A percentile compares a stretch with the other conserved stretches of the same genome.
These are phyloP conservation scores for Leccinellum albellum DNA, from an alignment of 768 basidiomycete species.

Conservation along the genomic window DNA sequence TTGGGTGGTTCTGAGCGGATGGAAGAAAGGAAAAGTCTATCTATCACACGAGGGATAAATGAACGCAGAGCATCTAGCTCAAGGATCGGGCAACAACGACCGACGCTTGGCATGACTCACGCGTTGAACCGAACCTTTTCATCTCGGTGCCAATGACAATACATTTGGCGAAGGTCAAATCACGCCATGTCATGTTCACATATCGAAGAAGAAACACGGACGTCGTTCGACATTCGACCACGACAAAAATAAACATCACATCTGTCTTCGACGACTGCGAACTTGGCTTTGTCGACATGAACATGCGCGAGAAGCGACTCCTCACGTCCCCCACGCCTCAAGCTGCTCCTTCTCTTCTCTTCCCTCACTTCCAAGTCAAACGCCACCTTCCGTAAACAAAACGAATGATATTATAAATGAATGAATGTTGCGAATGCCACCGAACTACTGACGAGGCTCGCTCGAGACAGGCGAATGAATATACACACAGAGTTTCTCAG, in stretches of 20 bases:
- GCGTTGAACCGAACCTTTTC: neutral
- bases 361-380: neutral
- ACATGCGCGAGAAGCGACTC: neutral
- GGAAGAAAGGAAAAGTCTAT: neutral
- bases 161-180: neutral
- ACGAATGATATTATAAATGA: slow-evolving; percentile 28
- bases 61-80: neutral
- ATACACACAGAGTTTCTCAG: neutral
- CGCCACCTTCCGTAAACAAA: slow-evolving; percentile 9
- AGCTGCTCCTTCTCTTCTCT: neutral
- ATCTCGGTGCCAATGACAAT: neutral
- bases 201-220: neutral
- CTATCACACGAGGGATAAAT: neutral
- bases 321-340: neutral
- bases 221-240: slow-evolving; percentile 11
- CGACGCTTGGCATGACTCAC: neutral
- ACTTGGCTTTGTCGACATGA: neutral
- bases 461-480: slow-evolving; percentile 5
- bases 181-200: neutral
- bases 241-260: neutral
- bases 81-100: neutral
- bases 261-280: neutral
- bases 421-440: slow-evolving; percentile 17
- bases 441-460: neutral
- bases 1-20: neutral